phyloP scores from a whole-genome alignment of 192 early-diverging fungal species.

The Coemansia sp. region DNA sequence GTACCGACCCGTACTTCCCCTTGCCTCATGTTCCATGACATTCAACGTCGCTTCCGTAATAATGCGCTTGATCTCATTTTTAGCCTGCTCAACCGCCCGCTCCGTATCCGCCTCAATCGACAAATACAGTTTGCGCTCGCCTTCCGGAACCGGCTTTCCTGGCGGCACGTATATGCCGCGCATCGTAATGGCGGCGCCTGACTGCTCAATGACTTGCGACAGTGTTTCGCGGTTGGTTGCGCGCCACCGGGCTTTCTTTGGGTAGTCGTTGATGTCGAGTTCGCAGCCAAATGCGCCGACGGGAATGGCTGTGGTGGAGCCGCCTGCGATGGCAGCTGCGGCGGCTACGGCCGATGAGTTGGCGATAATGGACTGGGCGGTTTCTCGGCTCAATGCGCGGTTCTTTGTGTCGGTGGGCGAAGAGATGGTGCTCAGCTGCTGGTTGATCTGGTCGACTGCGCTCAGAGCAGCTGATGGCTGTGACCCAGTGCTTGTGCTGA shows the following conservation, averaged over 20 bases:
- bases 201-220: slow-evolving; percentile 85
- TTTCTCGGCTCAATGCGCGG: slow-evolving; percentile 1
- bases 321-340: neutral
- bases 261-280: slow-evolving; percentile 98
- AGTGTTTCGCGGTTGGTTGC: slow-evolving; percentile 97
- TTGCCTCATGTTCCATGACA: slow-evolving; percentile 66
- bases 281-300: slow-evolving; percentile 58
- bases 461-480: slow-evolving; percentile 17
- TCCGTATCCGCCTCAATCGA: slow-evolving; percentile 94
- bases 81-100: slow-evolving; percentile 85
- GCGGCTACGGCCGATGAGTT: neutral
- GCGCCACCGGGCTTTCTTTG: slow-evolving; percentile 90
- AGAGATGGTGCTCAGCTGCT: slow-evolving; percentile 22
- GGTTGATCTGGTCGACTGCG: slow-evolving; percentile 51
- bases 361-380: neutral
- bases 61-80: slow-evolving; percentile 90
- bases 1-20: slow-evolving; percentile 51
- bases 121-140: slow-evolving; percentile 91
- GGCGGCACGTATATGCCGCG: slow-evolving; percentile 84
- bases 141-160: slow-evolving; percentile 73
- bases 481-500: neutral
- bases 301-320: slow-evolving; percentile 12
- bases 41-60: slow-evolving; percentile 82
- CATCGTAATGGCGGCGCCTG: slow-evolving; percentile 94
- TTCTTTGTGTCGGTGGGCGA: neutral